phyloP scores from a whole-genome alignment of 2,329 filamentous ascomycete genomes.

The Didymella sp. region DNA sequence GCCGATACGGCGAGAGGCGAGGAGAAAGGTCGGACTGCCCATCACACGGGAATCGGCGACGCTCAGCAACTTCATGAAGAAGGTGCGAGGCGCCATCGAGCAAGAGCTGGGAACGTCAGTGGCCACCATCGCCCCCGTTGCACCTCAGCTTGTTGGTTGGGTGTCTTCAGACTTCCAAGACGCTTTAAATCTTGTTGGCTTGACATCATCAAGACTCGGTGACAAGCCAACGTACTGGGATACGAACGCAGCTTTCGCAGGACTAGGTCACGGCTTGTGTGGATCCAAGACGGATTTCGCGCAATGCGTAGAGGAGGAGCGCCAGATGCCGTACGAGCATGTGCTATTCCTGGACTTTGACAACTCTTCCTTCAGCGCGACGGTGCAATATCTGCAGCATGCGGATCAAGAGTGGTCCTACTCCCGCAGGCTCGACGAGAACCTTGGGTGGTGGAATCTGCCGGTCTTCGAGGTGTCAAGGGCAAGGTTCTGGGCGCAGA shows the following conservation, averaged over 20 bases:
- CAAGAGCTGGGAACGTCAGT: slow-evolving; percentile 22
- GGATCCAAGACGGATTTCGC: slow-evolving; percentile 11
- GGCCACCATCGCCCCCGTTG: slow-evolving; percentile 26
- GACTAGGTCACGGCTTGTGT: slow-evolving; percentile 26
- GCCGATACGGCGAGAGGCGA: slow-evolving; percentile 13
- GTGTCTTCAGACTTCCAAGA: slow-evolving; percentile 25
- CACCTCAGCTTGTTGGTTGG: slow-evolving; percentile 23
- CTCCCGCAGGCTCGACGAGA: slow-evolving; percentile 15
- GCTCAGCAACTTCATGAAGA: slow-evolving; percentile 26
- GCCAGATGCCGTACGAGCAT: slow-evolving; percentile 18
- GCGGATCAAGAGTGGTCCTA: slow-evolving; percentile 16
- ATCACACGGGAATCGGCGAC: slow-evolving; percentile 24
- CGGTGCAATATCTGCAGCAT: slow-evolving; percentile 23
- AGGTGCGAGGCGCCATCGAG: slow-evolving; percentile 26
- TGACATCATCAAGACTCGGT: slow-evolving; percentile 17
- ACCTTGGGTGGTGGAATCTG: slow-evolving; percentile 38
- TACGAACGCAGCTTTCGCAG: slow-evolving; percentile 32
- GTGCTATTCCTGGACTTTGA: slow-evolving; percentile 39
- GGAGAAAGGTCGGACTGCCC: slow-evolving; percentile 22
- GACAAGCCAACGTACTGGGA: slow-evolving; percentile 22
- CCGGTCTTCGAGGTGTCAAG: slow-evolving; percentile 32
- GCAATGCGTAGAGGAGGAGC: slow-evolving; percentile 17
- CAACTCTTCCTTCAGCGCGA: slow-evolving; percentile 34
- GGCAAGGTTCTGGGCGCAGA: slow-evolving; percentile 32
- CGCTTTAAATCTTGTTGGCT: slow-evolving; percentile 25